phyloP scores from a whole-genome alignment of 352 stramenopile genomes.

The Phytopythium chamaehyphon region DNA sequence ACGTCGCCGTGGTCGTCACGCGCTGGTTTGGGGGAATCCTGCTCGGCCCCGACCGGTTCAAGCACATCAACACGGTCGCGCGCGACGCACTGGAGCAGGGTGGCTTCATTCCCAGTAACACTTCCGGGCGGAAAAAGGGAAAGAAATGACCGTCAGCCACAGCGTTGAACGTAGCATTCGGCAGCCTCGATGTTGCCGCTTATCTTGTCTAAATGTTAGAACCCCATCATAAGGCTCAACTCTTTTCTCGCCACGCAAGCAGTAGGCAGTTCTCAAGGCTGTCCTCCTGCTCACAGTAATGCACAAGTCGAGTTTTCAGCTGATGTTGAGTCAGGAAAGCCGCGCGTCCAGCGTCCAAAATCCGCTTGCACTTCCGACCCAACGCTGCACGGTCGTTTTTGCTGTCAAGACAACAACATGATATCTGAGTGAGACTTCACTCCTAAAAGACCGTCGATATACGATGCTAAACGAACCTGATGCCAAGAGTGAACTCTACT shows the following conservation, averaged over 20 bases:
- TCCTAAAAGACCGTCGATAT: too few species aligned
- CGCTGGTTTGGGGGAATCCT: conserved; percentile 84
- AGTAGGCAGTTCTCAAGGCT: conserved; percentile 83
- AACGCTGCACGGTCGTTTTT: conserved; percentile 59
- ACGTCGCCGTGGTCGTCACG: conserved; percentile 81
- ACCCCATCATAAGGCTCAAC: not conserved
- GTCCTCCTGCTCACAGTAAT: conserved; percentile 72
- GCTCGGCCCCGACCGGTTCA: conserved; percentile 83
- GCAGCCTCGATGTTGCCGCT: not conserved
- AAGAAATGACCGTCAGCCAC: conserved; percentile 22
- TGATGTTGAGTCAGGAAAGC: conserved; percentile 43
- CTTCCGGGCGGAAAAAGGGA: conserved; percentile 33
- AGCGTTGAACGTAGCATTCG: not conserved
- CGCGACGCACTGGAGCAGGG: conserved; percentile 73
- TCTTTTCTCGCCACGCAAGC: conserved; percentile 43
- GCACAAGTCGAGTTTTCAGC: conserved; percentile 62
- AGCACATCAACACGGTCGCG: conserved; percentile 75
- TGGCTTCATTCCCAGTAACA: conserved; percentile 37
- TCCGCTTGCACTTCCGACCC: conserved; percentile 72
- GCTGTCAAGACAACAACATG: too few species aligned
- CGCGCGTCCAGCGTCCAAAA: conserved; percentile 67
- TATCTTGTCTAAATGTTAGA: not conserved
- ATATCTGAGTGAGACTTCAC: too few species aligned
- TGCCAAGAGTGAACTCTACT: conserved; percentile 64
- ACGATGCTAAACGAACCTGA: too few species aligned